phyloP scores from a whole-genome alignment of 495 filamentous ascomycete genomes.

The Astrocystis sublimbata region DNA sequence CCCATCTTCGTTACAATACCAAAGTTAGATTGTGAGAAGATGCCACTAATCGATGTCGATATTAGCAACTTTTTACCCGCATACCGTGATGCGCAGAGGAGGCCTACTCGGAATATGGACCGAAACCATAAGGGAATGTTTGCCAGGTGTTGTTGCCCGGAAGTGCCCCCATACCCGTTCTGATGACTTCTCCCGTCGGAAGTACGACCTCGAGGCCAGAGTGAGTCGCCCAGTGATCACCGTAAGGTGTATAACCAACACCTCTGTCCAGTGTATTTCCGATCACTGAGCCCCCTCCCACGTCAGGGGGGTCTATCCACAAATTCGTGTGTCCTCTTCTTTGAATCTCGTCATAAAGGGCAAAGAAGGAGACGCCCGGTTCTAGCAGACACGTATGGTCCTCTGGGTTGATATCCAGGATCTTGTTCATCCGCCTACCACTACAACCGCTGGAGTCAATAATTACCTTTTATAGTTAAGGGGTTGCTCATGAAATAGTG shows the following conservation, averaged over 20 bases:
- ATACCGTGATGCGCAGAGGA: conserved; percentile 20
- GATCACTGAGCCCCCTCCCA: conserved; percentile 52
- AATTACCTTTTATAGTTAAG: too few relatives aligned
- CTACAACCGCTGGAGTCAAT: too few relatives aligned
- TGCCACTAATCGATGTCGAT: conserved; percentile 31
- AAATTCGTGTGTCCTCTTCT: conserved; percentile 29
- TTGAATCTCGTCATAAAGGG: conserved; percentile 48
- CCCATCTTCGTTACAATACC: conserved; percentile 59
- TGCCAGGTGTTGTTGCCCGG: conserved; percentile 47
- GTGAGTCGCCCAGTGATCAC: conserved; percentile 40
- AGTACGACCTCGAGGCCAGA: conserved; percentile 56
- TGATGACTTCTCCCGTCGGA: conserved; percentile 53
- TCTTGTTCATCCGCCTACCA: conserved; percentile 52
- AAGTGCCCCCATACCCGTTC: conserved; percentile 58
- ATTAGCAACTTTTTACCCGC: background rate
- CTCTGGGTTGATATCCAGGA: conserved; percentile 53
- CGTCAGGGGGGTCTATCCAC: conserved; percentile 43
- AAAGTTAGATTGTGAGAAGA: conserved; percentile 57
- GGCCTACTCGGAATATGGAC: conserved; percentile 55
- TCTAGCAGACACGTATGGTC: conserved; percentile 54
- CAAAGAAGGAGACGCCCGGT: conserved; percentile 53
- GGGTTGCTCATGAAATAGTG: too few relatives aligned
- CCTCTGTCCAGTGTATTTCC: conserved; percentile 56
- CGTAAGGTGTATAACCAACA: conserved; percentile 50
- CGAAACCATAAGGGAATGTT: conserved; percentile 54